Evolutionary conservation across 164 flowering plant species (phyloP).

Genomic region (Nelumbo lutea): DNA sequence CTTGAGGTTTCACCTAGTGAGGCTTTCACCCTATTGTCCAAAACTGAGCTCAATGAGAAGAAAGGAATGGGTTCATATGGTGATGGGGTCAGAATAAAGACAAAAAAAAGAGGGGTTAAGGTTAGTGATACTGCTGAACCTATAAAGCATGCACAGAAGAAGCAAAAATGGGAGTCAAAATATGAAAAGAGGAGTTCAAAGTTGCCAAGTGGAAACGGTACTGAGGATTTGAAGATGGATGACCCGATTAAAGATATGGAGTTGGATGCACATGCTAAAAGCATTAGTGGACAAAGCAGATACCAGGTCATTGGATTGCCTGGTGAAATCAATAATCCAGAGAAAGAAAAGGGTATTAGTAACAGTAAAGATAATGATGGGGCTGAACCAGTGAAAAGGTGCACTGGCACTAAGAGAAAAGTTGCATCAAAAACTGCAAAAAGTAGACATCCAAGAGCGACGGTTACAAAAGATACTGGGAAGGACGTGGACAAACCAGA

Average conservation of each 20-base stretch:
- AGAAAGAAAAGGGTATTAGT: too few species aligned
- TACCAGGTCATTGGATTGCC: too few species aligned
- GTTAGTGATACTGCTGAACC: neutral
- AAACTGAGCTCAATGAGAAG: neutral
- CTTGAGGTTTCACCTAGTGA: conserved; percentile 10
- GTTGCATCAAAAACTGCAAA: too few species aligned
- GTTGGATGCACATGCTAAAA: neutral
- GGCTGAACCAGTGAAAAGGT: too few species aligned
- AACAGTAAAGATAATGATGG: too few species aligned
- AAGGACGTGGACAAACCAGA: too few species aligned
- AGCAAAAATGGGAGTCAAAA: neutral
- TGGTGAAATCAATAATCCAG: too few species aligned
- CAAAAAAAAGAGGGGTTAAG: neutral
- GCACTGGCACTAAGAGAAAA: too few species aligned
- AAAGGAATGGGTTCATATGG: neutral
- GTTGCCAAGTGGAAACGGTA: neutral
- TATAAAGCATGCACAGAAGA: neutral
- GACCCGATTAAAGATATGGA: conserved; percentile 1
- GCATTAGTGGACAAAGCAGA: too few species aligned
- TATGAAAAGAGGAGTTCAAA: neutral
- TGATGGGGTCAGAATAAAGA: neutral
- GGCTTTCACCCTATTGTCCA: conserved; percentile 1
- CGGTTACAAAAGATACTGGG: too few species aligned
- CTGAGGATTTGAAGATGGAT: neutral
- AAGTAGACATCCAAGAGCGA: too few species aligned